These are phyloP conservation scores for Xylariaceae sp. DNA, from an alignment of 2,329 filamentous ascomycete genomes.

Conservation along the genomic window DNA sequence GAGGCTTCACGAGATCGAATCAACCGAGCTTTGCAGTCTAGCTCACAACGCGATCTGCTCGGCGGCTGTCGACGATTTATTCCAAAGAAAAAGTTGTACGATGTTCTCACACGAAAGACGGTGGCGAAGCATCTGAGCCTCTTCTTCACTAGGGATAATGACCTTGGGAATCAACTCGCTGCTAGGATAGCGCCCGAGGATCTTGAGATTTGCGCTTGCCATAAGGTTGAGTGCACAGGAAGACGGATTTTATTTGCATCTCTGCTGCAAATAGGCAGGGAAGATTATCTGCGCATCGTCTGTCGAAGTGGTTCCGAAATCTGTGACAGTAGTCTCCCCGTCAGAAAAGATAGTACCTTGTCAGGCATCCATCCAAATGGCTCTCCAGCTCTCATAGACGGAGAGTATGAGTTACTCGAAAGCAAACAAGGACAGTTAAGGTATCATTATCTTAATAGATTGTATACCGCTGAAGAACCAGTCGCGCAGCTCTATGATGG, in stretches of 20 bases:
- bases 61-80: conserved; percentile 5
- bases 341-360: not conserved
- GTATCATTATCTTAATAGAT: conserved; percentile 6
- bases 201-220: conserved; percentile 2
- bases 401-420: conserved; percentile 8
- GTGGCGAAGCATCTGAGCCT: conserved; percentile 5
- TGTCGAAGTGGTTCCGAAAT: not conserved
- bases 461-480: not conserved
- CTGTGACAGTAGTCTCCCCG: not conserved
- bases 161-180: not conserved
- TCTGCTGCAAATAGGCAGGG: conserved; percentile 10
- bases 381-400: not conserved
- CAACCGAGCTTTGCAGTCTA: not conserved
- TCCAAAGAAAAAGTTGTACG: not conserved
- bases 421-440: conserved; percentile 6
- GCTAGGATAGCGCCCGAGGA: not conserved
- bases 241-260: conserved; percentile 13
- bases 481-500: conserved; percentile 4
- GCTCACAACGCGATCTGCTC: conserved; percentile 4
- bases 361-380: not conserved
- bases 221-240: conserved; percentile 8
- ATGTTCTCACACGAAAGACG: not conserved
- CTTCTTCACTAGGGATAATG: not conserved
- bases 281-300: not conserved
- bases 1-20: conserved; percentile 7